Conservation (phyloP, 1,284 basidiomycete species). For the Hymenochaete sp. region DNA sequence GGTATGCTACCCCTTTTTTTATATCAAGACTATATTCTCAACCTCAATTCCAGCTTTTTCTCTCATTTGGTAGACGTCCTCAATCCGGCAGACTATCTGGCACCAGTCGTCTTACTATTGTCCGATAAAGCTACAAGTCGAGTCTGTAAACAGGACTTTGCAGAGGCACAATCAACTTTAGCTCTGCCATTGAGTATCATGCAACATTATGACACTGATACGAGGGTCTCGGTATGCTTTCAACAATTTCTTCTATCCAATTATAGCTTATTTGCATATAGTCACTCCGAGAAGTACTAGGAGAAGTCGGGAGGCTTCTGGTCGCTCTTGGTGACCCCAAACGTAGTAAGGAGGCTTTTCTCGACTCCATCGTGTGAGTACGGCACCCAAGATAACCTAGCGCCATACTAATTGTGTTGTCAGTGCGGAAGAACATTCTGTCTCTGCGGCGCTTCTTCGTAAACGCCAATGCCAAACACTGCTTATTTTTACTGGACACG, state of each 20-base stretch:
- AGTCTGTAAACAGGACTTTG: constrained; percentile 54
- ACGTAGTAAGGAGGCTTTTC: constrained; percentile 38
- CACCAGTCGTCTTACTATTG: constrained; percentile 80
- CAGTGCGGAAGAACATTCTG: constrained; percentile 49
- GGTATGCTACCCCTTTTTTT: constrained; percentile 33
- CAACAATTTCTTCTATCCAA: constrained; percentile 17
- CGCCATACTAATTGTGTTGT: background rate
- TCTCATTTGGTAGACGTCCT: constrained; percentile 83
- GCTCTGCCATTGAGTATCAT: constrained; percentile 59
- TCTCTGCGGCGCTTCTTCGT: constrained; percentile 34
- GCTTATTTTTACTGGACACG: constrained; percentile 47
- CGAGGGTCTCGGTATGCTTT: constrained; percentile 49
- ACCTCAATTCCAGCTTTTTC: constrained; percentile 62
- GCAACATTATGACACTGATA: constrained; percentile 43
- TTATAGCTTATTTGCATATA: constrained; percentile 28
- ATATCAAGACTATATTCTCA: constrained; percentile 15
- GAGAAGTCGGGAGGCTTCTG: constrained; percentile 58
- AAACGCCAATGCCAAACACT: constrained; percentile 61
- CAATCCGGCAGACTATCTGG: constrained; percentile 74
- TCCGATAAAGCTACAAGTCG: constrained; percentile 73
- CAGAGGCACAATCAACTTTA: constrained; percentile 54
- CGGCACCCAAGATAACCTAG: constrained; percentile 10
- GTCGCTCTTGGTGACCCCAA: constrained; percentile 36
- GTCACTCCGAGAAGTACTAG: constrained; percentile 59
- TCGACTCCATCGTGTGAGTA: constrained; percentile 48